A percentile compares a stretch with the other conserved stretches of the same genome.
phyloP scores from a whole-genome alignment of 2,329 filamentous ascomycete genomes.

The Paecilomyces niveus region DNA sequence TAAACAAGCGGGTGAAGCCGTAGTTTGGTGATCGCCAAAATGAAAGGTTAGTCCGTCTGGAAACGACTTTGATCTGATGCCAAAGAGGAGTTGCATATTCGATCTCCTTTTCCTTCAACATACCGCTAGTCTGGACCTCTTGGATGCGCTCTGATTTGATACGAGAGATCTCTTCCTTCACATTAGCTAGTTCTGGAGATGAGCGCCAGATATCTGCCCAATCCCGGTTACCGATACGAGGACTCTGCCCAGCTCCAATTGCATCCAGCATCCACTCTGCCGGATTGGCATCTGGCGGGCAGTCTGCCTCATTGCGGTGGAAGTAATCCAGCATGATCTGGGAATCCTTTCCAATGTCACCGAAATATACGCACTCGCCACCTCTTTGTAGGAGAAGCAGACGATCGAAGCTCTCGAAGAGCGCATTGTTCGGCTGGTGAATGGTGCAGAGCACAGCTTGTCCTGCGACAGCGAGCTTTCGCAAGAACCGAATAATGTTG shows the following conservation, averaged over 20 bases:
- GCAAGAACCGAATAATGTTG: slow-evolving; percentile 55
- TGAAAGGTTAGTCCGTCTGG: slow-evolving; percentile 63
- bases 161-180: slow-evolving; percentile 59
- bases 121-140: slow-evolving; percentile 32
- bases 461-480: slow-evolving; percentile 60
- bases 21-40: slow-evolving; percentile 88
- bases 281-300: slow-evolving; percentile 58
- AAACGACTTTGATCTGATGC: slow-evolving; percentile 73
- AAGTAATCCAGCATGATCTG: slow-evolving; percentile 64
- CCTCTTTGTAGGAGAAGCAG: slow-evolving; percentile 71
- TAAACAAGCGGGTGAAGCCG: slow-evolving; percentile 79
- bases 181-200: slow-evolving; percentile 51
- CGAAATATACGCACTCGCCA: slow-evolving; percentile 78
- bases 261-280: slow-evolving; percentile 80
- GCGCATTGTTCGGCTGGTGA: slow-evolving; percentile 79
- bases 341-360: slow-evolving; percentile 72
- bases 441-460: slow-evolving; percentile 89
- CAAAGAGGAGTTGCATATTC: slow-evolving; percentile 76
- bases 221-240: slow-evolving; percentile 53
- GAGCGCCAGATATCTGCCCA: slow-evolving; percentile 57
- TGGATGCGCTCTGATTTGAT: slow-evolving; percentile 57
- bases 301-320: slow-evolving; percentile 55
- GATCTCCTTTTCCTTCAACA: slow-evolving; percentile 48
- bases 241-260: slow-evolving; percentile 59
- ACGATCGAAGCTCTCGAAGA: slow-evolving; percentile 85